Conservation (phyloP, 352 stramenopile species). For the Globisporangium carolinianum region DNA sequence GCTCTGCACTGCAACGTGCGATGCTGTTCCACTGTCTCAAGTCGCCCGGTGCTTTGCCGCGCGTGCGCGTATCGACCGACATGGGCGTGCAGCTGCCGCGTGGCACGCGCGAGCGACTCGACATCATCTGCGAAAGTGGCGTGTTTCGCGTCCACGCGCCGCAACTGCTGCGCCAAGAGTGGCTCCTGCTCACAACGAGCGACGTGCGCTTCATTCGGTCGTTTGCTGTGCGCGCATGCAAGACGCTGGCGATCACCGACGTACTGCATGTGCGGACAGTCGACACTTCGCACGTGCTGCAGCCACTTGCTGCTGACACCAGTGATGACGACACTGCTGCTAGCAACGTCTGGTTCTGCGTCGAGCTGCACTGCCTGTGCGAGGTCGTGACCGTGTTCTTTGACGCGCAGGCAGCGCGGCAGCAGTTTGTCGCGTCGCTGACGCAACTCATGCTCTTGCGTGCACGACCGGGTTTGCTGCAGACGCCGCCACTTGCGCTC, state of each 20-base stretch:
- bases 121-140: constrained; percentile 53
- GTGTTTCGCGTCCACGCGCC: constrained; percentile 48
- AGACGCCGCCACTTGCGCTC: constrained; percentile 14
- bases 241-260: constrained; percentile 35
- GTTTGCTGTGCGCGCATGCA: constrained; percentile 36
- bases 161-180: constrained; percentile 64
- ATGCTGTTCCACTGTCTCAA: constrained; percentile 60
- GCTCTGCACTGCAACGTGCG: constrained; percentile 20
- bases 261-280: constrained; percentile 36
- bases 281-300: constrained; percentile 24
- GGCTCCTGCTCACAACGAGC: constrained; percentile 47
- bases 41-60: constrained; percentile 33
- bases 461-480: constrained; percentile 2
- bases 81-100: constrained; percentile 55
- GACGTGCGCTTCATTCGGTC: constrained; percentile 67
- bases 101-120: constrained; percentile 40
- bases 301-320: constrained; percentile 2
- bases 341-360: constrained; percentile 31
- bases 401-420: constrained; percentile 23
- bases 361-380: constrained; percentile 47
- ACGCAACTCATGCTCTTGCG: constrained; percentile 19
- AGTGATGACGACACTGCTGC: constrained; percentile 13
- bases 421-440: constrained; percentile 24
- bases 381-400: constrained; percentile 61
- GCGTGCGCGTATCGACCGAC: constrained; percentile 33